phyloP scores from a whole-genome alignment of 2,329 filamentous ascomycete genomes.

The Diplodia intermedia region DNA sequence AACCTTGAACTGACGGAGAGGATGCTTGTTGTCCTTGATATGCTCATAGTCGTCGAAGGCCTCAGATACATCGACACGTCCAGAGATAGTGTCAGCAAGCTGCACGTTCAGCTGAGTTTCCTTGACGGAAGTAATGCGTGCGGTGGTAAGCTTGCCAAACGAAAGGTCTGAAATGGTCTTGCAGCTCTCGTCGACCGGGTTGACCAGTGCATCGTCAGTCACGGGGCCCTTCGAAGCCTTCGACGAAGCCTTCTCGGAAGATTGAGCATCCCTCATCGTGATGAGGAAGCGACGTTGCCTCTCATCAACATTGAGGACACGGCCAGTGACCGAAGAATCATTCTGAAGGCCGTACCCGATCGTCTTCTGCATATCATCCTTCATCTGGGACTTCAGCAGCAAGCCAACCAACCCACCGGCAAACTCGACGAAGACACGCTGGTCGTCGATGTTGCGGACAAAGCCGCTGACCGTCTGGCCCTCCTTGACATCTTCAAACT shows the following conservation, averaged over 20 bases:
- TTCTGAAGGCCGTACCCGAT: constrained; percentile 80
- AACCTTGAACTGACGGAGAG: constrained; percentile 74
- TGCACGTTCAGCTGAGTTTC: constrained; percentile 92
- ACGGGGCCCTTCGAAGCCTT: constrained; percentile 38
- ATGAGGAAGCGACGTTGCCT: constrained; percentile 73
- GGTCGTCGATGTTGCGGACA: constrained; percentile 78
- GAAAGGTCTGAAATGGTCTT: constrained; percentile 73
- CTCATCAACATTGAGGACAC: constrained; percentile 74
- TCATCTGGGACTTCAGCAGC: constrained; percentile 78
- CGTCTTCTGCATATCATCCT: constrained; percentile 70
- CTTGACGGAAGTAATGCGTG: constrained; percentile 82
- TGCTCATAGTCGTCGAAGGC: constrained; percentile 88
- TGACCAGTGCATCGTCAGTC: constrained; percentile 53
- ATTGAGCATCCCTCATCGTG: constrained; percentile 62
- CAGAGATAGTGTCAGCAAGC: constrained; percentile 84
- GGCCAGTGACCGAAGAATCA: constrained; percentile 76
- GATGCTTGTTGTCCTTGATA: constrained; percentile 80
- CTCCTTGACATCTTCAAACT: constrained; percentile 73
- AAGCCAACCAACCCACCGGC: constrained; percentile 77
- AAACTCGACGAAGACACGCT: constrained; percentile 87
- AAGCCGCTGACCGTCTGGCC: constrained; percentile 77
- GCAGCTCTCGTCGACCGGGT: constrained; percentile 70
- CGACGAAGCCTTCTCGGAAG: constrained; percentile 45
- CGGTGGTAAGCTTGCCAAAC: constrained; percentile 76
- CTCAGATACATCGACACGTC: constrained; percentile 92